Percentiles rank a stretch among this genome's conserved stretches.
Evolutionary conservation across 352 stramenopile species (phyloP).

Genomic region (Phytophthora citricola): DNA sequence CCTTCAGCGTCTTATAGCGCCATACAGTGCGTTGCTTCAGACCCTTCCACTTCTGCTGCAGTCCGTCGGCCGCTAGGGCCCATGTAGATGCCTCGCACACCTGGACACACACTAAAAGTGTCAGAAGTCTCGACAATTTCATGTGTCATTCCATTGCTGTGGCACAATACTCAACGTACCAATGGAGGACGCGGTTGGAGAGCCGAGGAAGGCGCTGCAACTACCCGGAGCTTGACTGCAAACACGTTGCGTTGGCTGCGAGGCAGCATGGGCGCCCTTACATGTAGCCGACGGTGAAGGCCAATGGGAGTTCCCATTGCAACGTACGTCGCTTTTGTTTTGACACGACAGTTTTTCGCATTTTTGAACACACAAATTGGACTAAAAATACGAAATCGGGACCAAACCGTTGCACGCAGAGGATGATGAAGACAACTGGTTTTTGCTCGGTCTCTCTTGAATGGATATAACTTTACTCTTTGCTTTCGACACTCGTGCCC

Average conservation of each 20-base stretch:
- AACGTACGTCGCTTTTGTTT: no score
- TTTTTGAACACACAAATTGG: neutral
- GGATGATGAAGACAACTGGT: no score
- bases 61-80: conserved; percentile 71
- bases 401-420: no score
- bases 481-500: conserved; percentile 3
- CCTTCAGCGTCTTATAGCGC: conserved; percentile 84
- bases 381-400: neutral
- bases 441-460: no score
- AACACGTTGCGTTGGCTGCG: neutral
- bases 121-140: conserved; percentile 13
- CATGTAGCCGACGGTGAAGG: conserved; percentile 21
- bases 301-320: conserved; percentile 19
- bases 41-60: conserved; percentile 85
- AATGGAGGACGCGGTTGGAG: conserved; percentile 1
- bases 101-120: conserved; percentile 8
- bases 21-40: conserved; percentile 85
- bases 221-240: neutral
- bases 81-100: conserved; percentile 66
- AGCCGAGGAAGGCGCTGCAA: neutral
- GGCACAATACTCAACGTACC: conserved; percentile 16
- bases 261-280: conserved; percentile 12
- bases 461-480: no score
- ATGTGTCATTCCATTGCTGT: conserved; percentile 4
- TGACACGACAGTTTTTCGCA: no score